Base-by-base conservation (phyloP, 2,329 filamentous ascomycete genomes). In the Aureobasidium sp. region DNA sequence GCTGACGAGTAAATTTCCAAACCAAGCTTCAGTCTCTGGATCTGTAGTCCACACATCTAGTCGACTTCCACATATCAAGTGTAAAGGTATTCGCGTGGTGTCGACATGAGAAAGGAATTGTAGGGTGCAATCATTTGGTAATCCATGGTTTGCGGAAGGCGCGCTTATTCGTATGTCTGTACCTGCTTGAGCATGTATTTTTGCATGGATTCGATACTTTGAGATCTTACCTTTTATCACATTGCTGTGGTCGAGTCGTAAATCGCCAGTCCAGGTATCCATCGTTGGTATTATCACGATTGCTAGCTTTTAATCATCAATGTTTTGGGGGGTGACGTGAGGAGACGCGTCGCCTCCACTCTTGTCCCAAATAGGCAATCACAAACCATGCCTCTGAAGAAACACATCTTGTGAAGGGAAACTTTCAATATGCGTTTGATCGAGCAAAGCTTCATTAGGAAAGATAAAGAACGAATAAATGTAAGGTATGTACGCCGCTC, bases 371-470 rank as follows among this genome's bases (percentile, higher is more conserved):
- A 44, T 20, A 45, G 53, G 53, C 53, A 57, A 45, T 7, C 31
- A 9, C 36, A 15, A 34, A 34, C 31, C 31, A 34, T 34, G 31
- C 12, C 6, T 25, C 0, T 25, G 8, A 34, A 11, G 31, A 31
- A 31, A 31, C 36, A 37, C 36, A 31, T 17, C 15, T 37, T 37
- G 36, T 3, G 36, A 37, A 37, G 31, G 7, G 9, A 31, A 1
- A 2, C 31, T 31, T 31, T 31, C 11, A 9, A 2, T 9, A 1
- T 2, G 11, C 31, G 9, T 9, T 9, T 31, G 31, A 31, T 3
- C 22, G 3, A 25, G 22, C 1, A 1, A 2, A 25, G 90, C 76
- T 94, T 25, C 5, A 5, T 8, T 22, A 17, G 42, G 14, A 6
- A 27, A 17, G 29, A 55, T 25, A 25, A 55, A 55, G 25, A 11